phyloP scores from a whole-genome alignment of 1,284 basidiomycete species.

The Phylloboletellus chloephorus region DNA sequence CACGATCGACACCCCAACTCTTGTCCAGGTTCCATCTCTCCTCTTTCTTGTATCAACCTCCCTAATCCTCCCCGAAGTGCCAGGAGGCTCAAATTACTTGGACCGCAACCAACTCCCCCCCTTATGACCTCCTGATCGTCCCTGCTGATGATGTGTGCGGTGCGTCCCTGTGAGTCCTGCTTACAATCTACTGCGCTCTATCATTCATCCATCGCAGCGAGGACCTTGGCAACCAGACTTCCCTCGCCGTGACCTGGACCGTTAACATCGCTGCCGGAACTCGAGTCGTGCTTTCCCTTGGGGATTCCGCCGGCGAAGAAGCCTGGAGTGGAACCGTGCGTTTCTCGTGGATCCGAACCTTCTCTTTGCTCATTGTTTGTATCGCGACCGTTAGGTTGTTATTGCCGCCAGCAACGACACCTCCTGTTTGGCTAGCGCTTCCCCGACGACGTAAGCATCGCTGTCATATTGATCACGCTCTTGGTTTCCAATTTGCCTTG shows the following conservation, averaged over 20 bases:
- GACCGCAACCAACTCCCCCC: constrained; percentile 37
- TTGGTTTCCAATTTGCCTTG: background rate
- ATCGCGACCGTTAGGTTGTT: constrained; percentile 41
- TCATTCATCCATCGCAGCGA: constrained; percentile 32
- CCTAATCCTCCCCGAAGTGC: constrained; percentile 43
- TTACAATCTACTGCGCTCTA: background rate
- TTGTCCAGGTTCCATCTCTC: constrained; percentile 46
- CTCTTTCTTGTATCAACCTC: background rate
- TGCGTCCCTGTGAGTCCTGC: constrained; percentile 46
- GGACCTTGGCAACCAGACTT: constrained; percentile 54
- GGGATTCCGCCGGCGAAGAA: constrained; percentile 50
- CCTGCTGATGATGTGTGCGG: constrained; percentile 51
- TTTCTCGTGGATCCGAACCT: constrained; percentile 1
- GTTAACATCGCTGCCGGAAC: constrained; percentile 45
- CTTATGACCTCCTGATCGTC: constrained; percentile 60
- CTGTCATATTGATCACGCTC: constrained; percentile 8
- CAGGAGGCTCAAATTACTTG: constrained; percentile 47
- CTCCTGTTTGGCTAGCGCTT: constrained; percentile 40
- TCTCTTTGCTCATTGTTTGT: background rate
- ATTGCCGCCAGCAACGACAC: constrained; percentile 44
- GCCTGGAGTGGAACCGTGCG: constrained; percentile 61
- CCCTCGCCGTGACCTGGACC: constrained; percentile 43
- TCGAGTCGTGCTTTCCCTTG: constrained; percentile 48
- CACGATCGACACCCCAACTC: constrained; percentile 43
- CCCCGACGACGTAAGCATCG: constrained; percentile 22